Percentiles rank a stretch among this genome's conserved stretches.
Conservation (phyloP, 2,329 filamentous ascomycete species). For the Zalaria sp. region DNA sequence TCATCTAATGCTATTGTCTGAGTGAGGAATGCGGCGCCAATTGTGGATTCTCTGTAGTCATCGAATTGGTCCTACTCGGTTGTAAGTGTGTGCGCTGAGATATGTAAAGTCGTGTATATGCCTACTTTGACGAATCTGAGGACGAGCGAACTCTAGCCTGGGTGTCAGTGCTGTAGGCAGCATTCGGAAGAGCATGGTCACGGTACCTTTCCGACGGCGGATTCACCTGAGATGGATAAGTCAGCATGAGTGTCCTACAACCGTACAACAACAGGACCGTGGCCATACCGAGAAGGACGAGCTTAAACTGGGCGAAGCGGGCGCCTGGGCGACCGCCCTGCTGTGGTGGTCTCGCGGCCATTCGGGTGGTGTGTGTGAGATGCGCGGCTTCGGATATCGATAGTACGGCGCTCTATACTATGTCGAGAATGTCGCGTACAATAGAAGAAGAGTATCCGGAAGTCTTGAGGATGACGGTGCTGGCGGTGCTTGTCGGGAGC, state of each 20-base stretch:
- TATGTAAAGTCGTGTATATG: not conserved
- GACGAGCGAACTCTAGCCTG: conserved; percentile 76
- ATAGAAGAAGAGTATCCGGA: too few species aligned
- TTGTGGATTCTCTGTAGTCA: conserved; percentile 92
- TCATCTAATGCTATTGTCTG: conserved; percentile 98
- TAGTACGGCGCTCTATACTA: not conserved
- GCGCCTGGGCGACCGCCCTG: conserved; percentile 47
- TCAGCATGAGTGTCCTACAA: too few species aligned
- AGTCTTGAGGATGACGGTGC: too few species aligned
- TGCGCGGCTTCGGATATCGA: not conserved
- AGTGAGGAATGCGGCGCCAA: conserved; percentile 95
- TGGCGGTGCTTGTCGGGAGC: too few species aligned
- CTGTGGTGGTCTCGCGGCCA: conserved; percentile 78
- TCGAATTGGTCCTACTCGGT: conserved; percentile 84
- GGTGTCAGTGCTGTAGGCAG: conserved; percentile 32
- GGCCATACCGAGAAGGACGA: conserved; percentile 86
- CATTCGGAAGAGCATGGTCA: conserved; percentile 17
- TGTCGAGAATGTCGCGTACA: too few species aligned
- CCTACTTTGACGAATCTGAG: conserved; percentile 93
- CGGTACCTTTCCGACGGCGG: conserved; percentile 72
- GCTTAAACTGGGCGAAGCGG: conserved; percentile 97
- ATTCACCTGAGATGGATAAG: conserved; percentile 56
- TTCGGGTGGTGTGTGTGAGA: conserved; percentile 25
- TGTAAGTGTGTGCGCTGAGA: conserved; percentile 1
- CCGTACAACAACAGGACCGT: not conserved